These are phyloP conservation scores for Rhizopogon salebrosus DNA, from an alignment of 768 basidiomycete species.

Conservation along the genomic window DNA sequence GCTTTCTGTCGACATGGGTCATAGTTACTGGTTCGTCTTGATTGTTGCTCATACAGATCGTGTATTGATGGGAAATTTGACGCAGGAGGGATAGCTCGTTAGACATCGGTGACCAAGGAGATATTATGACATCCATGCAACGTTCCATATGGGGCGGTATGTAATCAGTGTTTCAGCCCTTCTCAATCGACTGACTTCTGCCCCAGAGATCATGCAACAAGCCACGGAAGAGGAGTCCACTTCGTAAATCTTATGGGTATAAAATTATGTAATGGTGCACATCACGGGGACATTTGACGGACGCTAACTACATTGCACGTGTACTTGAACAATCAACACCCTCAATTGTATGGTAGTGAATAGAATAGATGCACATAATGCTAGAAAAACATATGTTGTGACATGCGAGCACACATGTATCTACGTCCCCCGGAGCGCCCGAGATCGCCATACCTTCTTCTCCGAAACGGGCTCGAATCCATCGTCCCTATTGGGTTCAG, in stretches of 20 bases:
- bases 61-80: background rate
- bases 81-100: slow-evolving; percentile 10
- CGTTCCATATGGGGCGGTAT: slow-evolving; percentile 70
- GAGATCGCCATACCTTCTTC: slow-evolving; percentile 21
- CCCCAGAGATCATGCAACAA: slow-evolving; percentile 39
- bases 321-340: slow-evolving; percentile 11
- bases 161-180: slow-evolving; percentile 14
- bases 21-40: slow-evolving; percentile 44
- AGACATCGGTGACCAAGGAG: slow-evolving; percentile 14
- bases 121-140: slow-evolving; percentile 54
- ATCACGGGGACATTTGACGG: slow-evolving; percentile 5
- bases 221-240: slow-evolving; percentile 39
- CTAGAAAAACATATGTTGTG: slow-evolving; percentile 3
- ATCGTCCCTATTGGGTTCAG: slow-evolving; percentile 49
- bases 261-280: slow-evolving; percentile 5
- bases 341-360: slow-evolving; percentile 12
- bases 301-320: slow-evolving; percentile 9
- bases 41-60: background rate
- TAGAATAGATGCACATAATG: slow-evolving; percentile 7
- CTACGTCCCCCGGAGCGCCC: slow-evolving; percentile 10
- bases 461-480: slow-evolving; percentile 61
- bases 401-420: background rate
- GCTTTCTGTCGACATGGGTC: slow-evolving; percentile 47
- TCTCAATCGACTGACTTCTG: background rate
- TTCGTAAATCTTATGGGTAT: slow-evolving; percentile 8